Evolutionary conservation across 768 basidiomycete species (phyloP), one percentile per base, ranked within the genome.

Genomic region (Amanita fuliginea): DNA sequence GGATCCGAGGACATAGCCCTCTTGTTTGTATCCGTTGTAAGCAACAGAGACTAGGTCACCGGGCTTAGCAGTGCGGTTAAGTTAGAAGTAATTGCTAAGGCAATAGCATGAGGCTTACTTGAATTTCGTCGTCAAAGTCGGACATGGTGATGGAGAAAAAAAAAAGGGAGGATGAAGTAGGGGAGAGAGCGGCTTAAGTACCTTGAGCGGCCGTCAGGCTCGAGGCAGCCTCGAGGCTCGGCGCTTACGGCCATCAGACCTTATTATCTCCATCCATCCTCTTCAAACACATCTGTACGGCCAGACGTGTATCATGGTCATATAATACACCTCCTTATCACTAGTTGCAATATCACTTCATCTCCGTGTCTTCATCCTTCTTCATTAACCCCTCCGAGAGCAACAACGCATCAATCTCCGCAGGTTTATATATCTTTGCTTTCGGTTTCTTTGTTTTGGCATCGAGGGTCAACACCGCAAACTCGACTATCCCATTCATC

Each of bases 391-490:
- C 89, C 55, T 93, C 82, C 54, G 81, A 71, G 57, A 76, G 66
- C 51, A 97, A 71, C 54, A 97, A 67, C 7, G 78, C 83, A 60
- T 96, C 91, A 50, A 96, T 84, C 68, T 97, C 93, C 14, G 80
- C 66, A 18, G 93, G 89, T 53, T 77, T 76, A 70, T 87, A 97
- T 57, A 97, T 94, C 77, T 90, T 94, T 36, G 92, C 90, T 60
- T 81, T 80, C 2, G 92, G 90, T 62, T 80, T 68, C 62, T 88
- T 81, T 45, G 81, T 82, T 19, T 64, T 67, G 2, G 84, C 74
- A 61, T 96, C 91, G 6, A 95, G 71, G 2, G 88, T 93, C 62
- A 99, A 70, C 8, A 92, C 92, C 7, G 96, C 92, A 62, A 99
- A 93, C 66, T 99, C 96, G 61, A 99, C 96, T 97, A 56, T 10